Evolutionary conservation across 768 basidiomycete species (phyloP), one percentile per base, ranked within the genome.

Genomic region (Boletus eberwhitei): DNA sequence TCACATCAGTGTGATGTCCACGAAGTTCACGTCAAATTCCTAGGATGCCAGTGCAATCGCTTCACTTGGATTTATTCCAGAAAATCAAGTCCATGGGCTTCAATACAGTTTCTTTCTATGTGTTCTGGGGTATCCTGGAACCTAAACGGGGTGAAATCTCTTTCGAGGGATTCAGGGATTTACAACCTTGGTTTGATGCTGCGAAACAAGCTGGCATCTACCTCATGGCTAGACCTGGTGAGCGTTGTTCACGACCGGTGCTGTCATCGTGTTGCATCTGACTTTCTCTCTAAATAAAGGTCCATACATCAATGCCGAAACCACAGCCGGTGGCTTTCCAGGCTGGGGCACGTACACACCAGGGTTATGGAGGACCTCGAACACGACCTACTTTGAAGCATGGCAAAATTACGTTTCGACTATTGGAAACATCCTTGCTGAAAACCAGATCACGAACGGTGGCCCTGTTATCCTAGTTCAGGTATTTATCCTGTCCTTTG

Each of bases 291-390:
- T 16, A 16, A 46, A 46, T 35, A 34, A 52, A 66, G 65, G 66
- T 11, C 66, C 66, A 8, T 67, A 67, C 43, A 67, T 67, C 59
- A 67, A 67, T 34, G 64, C 66, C 16, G 66, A 67, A 55, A 66
- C 62, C 5, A 80, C 80, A 5, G 66, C 55, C 0, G 66, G 66
- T 22, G 66, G 82, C 5, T 80, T 83, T 57, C 82, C 83, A 13
- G 82, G 82, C 6, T 83, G 81, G 82, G 78, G 80, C 34, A 80
- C 78, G 8, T 79, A 81, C 64, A 77, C 79, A 26, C 76, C 79
- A 32, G 79, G 78, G 19, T 63, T 69, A 38, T 73, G 81, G 51
- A 72, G 80, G 35, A 80, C 79, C 19, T 77, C 81, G 47, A 78
- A 82, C 62, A 57, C 75, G 7, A 74, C 71, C 48, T 84, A 80